A percentile compares a stretch with the other conserved stretches of the same genome.
phyloP scores from a whole-genome alignment of 805 yeast species.

The Candida sphagnicola region DNA sequence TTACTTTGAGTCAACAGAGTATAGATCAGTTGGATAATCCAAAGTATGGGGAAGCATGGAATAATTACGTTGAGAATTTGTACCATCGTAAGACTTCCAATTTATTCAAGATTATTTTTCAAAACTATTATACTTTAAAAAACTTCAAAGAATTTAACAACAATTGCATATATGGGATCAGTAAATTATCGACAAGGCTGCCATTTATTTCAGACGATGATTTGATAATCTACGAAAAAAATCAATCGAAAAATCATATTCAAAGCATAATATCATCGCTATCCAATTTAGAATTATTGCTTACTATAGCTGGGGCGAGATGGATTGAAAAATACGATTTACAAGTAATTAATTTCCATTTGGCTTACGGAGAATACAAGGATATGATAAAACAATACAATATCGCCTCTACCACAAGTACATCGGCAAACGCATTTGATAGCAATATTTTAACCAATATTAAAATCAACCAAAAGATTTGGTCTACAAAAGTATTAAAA shows the following conservation, averaged over 20 bases:
- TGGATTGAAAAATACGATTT: slow-evolving; percentile 55
- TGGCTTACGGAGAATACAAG: slow-evolving; percentile 74
- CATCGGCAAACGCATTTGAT: slow-evolving; percentile 33
- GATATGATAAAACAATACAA: slow-evolving; percentile 46
- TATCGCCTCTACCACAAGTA: slow-evolving; percentile 23
- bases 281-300: slow-evolving; percentile 67
- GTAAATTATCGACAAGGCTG: slow-evolving; percentile 16
- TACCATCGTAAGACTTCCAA: slow-evolving; percentile 12
- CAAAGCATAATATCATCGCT: slow-evolving; percentile 34
- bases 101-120: slow-evolving; percentile 13
- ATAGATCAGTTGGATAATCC: slow-evolving; percentile 13
- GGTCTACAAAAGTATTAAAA: slow-evolving; percentile 59
- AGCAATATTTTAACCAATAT: slow-evolving; percentile 28
- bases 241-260: slow-evolving; percentile 19
- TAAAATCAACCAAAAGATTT: slow-evolving; percentile 42
- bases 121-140: slow-evolving; percentile 55
- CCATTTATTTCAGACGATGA: slow-evolving; percentile 25
- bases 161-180: slow-evolving; percentile 40
- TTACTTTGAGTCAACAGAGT: slow-evolving; percentile 22
- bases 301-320: slow-evolving; percentile 74
- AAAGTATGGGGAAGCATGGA: slow-evolving; percentile 40
- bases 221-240: slow-evolving; percentile 19
- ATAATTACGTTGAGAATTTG: slow-evolving; percentile 31
- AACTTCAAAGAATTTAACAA: slow-evolving; percentile 50
- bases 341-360: slow-evolving; percentile 66